phyloP scores from a whole-genome alignment of 306 rosid genomes.

The Pterocarpus macrocarpus region DNA sequence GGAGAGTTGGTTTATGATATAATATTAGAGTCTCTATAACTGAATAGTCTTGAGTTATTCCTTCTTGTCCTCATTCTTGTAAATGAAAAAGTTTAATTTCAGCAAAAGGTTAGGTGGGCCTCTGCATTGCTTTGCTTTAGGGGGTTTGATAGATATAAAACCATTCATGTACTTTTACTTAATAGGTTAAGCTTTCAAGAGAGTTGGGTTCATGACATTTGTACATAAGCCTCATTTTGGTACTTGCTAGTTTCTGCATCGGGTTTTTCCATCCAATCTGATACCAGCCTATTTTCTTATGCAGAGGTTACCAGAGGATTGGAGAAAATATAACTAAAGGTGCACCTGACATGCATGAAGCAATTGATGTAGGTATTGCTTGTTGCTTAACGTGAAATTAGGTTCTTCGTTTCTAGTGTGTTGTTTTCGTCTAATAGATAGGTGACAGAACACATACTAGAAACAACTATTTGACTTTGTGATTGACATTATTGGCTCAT shows the following conservation, averaged over 20 bases:
- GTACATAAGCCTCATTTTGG: conserved; percentile 32
- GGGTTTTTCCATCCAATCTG: conserved; percentile 26
- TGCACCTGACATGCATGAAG: conserved; percentile 89
- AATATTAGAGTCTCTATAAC: no score
- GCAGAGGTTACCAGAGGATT: conserved; percentile 86
- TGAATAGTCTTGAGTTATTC: no score
- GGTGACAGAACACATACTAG: conserved; percentile 3
- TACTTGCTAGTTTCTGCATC: conserved; percentile 12
- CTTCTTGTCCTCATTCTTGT: no score
- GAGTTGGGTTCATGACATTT: not conserved
- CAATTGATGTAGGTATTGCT: conserved; percentile 79
- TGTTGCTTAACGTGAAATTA: conserved; percentile 23
- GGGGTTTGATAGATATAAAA: no score
- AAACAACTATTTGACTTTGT: not conserved
- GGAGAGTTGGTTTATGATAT: no score
- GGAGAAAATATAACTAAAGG: conserved; percentile 90
- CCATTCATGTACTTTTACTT: not conserved
- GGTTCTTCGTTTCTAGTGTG: conserved; percentile 26
- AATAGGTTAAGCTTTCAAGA: not conserved
- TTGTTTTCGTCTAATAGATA: conserved; percentile 18
- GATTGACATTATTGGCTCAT: conserved; percentile 1
- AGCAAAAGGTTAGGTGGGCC: no score
- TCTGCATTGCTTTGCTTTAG: no score
- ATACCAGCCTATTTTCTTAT: conserved; percentile 42
- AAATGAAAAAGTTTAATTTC: no score